A percentile compares a stretch with the other conserved stretches of the same genome.
phyloP scores from a whole-genome alignment of 768 basidiomycete genomes.

The Chlorophyllum brunneum region DNA sequence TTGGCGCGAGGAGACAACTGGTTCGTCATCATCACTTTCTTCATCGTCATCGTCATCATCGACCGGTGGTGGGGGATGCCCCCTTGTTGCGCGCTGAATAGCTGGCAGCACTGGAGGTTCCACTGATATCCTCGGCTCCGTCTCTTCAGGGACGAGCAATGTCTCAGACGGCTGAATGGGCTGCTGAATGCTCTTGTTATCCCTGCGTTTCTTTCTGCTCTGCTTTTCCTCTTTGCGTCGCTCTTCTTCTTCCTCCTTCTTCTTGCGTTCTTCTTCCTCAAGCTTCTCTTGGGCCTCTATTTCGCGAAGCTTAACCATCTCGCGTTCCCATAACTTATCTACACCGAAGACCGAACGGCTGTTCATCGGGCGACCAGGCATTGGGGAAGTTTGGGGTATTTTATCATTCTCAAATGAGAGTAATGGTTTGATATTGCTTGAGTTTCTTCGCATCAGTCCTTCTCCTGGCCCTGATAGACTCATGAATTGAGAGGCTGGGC shows the following conservation, averaged over 20 bases:
- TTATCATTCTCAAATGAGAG: slow-evolving; percentile 58
- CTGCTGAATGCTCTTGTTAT: slow-evolving; percentile 20
- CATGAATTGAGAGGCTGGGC: slow-evolving; percentile 43
- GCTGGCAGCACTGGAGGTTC: slow-evolving; percentile 44
- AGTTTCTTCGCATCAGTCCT: slow-evolving; percentile 42
- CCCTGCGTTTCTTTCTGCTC: slow-evolving; percentile 46
- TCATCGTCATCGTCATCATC: slow-evolving; percentile 51
- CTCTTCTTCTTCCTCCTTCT: slow-evolving; percentile 42
- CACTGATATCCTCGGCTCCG: slow-evolving; percentile 28
- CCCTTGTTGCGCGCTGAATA: slow-evolving; percentile 35
- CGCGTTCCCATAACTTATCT: slow-evolving; percentile 90
- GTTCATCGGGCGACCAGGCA: slow-evolving; percentile 25
- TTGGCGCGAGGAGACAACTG: slow-evolving; percentile 14
- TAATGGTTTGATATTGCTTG: slow-evolving; percentile 57
- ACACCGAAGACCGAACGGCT: slow-evolving; percentile 88
- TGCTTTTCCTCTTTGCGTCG: slow-evolving; percentile 43
- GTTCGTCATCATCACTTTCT: slow-evolving; percentile 34
- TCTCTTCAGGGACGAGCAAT: slow-evolving; percentile 11
- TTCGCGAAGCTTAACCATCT: slow-evolving; percentile 74
- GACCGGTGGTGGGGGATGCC: slow-evolving; percentile 33
- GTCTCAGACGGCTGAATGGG: background rate
- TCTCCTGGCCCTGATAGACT: slow-evolving; percentile 36
- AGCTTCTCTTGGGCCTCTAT: slow-evolving; percentile 68
- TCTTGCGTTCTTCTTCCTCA: slow-evolving; percentile 50
- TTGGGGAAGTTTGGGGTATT: slow-evolving; percentile 23